Evolutionary conservation across 768 basidiomycete species (phyloP), one percentile per base, ranked within the genome.

Genomic region (Auricularia auricula-judae): DNA sequence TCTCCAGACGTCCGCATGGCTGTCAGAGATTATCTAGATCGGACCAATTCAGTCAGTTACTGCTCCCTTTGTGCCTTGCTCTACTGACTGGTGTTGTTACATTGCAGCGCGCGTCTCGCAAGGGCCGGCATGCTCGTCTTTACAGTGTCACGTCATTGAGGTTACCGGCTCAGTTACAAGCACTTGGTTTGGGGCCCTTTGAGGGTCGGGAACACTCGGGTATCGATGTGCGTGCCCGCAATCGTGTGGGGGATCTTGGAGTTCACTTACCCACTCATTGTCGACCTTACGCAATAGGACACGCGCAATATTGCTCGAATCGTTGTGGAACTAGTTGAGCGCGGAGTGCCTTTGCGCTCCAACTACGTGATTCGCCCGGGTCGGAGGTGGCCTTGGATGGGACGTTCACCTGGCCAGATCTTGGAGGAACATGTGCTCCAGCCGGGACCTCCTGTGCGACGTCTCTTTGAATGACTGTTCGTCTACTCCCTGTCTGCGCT

Each of bases 251-350:
- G 18, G 29, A 59, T n/a, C 56, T 51, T 63, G 42, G 29, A 44
- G n/a, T 36, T 8, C 23, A 51, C 47, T 47, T 51, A n/a, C 33
- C 43, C n/a, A 4, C 23, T 35, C 35, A 11, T 21, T 44, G n/a
- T 21, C 21, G 12, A 51, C 36, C 43, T 42, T 70, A 47, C 36
- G n/a, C 64, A 29, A 29, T 29, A 95, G 93, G 94, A 99, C 75
- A 83, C 91, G 42, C 87, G 90, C 36, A 99, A 99, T 74, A 84
- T 98, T 64, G 82, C 90, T 11, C 84, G 90, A 39, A 86, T 99
- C 66, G 72, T 96, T 47, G 76, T 83, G 61, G 89, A 92, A 70
- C 83, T 98, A n/a, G 87, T 87, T 12, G 75, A 82, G 63, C 82
- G 84, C 63, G 86, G 86, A 35, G 77, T 88, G 36, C 76, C 80